These are phyloP conservation scores for Globisporangium splendens DNA, from an alignment of 352 stramenopile genomes.

Conservation along the genomic window DNA sequence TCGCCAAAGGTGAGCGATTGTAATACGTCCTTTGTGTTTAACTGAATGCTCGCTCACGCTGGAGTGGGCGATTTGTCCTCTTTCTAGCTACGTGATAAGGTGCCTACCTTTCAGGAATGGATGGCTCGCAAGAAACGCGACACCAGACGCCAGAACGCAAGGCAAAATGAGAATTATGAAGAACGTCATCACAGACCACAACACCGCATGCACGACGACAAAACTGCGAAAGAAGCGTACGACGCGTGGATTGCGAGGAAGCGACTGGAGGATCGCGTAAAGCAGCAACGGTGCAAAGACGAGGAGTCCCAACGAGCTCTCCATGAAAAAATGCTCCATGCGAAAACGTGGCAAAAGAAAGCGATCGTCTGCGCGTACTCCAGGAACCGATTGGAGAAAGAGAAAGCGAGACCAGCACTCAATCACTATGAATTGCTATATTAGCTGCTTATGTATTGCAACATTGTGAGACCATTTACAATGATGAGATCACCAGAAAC, in stretches of 20 bases:
- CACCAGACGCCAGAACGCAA: neutral
- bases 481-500: too few relatives aligned
- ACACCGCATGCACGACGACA: neutral
- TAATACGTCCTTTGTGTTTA: neutral
- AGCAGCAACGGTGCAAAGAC: constrained; percentile 27
- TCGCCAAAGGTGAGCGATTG: constrained; percentile 1
- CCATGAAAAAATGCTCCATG: constrained; percentile 32
- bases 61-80: neutral
- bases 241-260: constrained; percentile 45
- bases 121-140: constrained; percentile 10
- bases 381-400: constrained; percentile 23
- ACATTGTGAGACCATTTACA: too few relatives aligned
- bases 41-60: neutral
- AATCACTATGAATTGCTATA: constrained; percentile 7
- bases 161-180: neutral
- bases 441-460: neutral
- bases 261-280: constrained; percentile 39
- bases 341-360: constrained; percentile 63
- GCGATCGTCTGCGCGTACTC: constrained; percentile 69
- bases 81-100: neutral
- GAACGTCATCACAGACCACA: neutral
- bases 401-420: constrained; percentile 1
- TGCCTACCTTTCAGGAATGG: constrained; percentile 14
- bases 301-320: constrained; percentile 20
- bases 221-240: constrained; percentile 18